Base-by-base conservation (phyloP, 805 yeast genomes). In the Candida koratica region DNA sequence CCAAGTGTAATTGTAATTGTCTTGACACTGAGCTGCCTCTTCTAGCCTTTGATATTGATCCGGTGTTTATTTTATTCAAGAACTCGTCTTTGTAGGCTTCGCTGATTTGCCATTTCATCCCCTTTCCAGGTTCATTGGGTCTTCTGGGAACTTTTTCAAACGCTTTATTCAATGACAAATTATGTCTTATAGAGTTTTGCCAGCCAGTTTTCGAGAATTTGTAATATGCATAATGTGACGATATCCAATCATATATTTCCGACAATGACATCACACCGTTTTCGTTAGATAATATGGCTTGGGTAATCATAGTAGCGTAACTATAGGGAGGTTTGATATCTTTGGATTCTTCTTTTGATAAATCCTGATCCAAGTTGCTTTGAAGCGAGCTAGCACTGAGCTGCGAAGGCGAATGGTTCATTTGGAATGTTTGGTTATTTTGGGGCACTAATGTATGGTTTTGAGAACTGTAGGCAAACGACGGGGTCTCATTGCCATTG, bases 61-160 rank as follows among this genome's bases (percentile, higher is more conserved):
- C 96, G 42, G 75, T 79, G 41, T 76, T 77, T 63, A 89, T 79
- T 64, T 88, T 85, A 47, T 73, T 75, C 55, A 89, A 61, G 51
- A 89, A 89, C 46, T 93, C 98, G 29, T 79, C 80, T 51, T 83
- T 81, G 57, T 84, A 90, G 32, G 79, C 66, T 26, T 86, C 93
- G 44, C 88, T 79, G 41, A 93, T 89, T 63, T 88, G 94, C 99
- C 99, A 93, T 62, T 93, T 93, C 95, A 93, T 90, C 45, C 98
- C 97, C 60, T 93, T 93, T 12, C 99, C 98, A 0, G 97, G 97
- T 63, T 93, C 97, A 58, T 87, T 83, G 19, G 95, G 89, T 55
- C 84, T 77, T 52, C 99, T 74, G 26, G 97, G 96, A 15, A 90
- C 97, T 62, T 93, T 93, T 53, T 90, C 97, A 64, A 93, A 93